Percentiles rank a stretch among this genome's conserved stretches.
Evolutionary conservation across 768 basidiomycete genomes (phyloP).

Genomic region (Inosperma sp.): DNA sequence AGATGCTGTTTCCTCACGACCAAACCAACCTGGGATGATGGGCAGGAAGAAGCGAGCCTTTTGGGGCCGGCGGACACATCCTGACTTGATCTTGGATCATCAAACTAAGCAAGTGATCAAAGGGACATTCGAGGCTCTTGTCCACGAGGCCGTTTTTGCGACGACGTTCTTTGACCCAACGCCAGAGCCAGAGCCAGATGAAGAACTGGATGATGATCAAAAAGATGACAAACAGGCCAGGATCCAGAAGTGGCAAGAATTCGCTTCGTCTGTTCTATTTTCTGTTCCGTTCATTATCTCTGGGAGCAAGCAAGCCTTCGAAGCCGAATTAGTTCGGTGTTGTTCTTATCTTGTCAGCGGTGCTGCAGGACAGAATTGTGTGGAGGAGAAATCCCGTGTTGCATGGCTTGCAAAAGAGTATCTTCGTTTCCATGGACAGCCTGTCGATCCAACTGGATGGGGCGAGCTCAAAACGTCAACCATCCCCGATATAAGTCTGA

Average conservation of each 20-base stretch:
- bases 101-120: slow-evolving; percentile 45
- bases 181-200: slow-evolving; percentile 11
- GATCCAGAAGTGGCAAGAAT: slow-evolving; percentile 52
- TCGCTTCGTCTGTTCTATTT: slow-evolving; percentile 57
- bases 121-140: slow-evolving; percentile 72
- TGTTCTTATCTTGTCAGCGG: slow-evolving; percentile 62
- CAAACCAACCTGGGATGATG: slow-evolving; percentile 14
- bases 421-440: slow-evolving; percentile 49
- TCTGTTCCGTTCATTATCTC: slow-evolving; percentile 51
- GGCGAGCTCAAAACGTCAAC: slow-evolving; percentile 50
- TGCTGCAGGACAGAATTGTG: slow-evolving; percentile 39
- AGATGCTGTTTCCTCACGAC: background rate
- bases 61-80: slow-evolving; percentile 76
- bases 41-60: slow-evolving; percentile 62
- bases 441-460: slow-evolving; percentile 53
- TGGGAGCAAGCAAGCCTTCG: slow-evolving; percentile 49
- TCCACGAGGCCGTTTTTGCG: slow-evolving; percentile 78
- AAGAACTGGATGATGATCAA: slow-evolving; percentile 11
- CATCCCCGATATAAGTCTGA: slow-evolving; percentile 40
- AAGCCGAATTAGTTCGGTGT: slow-evolving; percentile 64
- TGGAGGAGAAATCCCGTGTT: slow-evolving; percentile 43
- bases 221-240: slow-evolving; percentile 15
- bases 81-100: slow-evolving; percentile 49
- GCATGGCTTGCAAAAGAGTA: slow-evolving; percentile 67
- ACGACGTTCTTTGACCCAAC: slow-evolving; percentile 50